Conservation (phyloP, 208 protist species). For the Naegleria fowleri region DNA sequence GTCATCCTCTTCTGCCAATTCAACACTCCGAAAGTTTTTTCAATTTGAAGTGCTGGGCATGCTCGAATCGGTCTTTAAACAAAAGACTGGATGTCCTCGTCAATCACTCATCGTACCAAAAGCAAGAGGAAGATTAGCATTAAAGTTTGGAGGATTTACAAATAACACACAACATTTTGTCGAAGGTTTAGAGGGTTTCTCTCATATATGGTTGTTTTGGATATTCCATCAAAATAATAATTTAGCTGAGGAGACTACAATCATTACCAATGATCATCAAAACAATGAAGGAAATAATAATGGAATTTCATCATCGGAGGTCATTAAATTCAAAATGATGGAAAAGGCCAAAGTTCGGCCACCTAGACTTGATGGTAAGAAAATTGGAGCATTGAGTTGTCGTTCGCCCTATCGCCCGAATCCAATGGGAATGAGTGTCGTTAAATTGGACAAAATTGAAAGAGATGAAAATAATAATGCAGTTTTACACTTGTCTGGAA, state of each 20-base stretch:
- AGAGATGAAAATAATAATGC: background rate
- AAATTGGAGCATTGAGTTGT: slow-evolving; percentile 51
- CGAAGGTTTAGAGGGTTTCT: slow-evolving; percentile 46
- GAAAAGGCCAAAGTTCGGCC: slow-evolving; percentile 40
- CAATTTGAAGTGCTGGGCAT: slow-evolving; percentile 41
- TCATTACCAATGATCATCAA: slow-evolving; percentile 7
- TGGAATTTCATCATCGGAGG: background rate
- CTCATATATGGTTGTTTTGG: slow-evolving; percentile 58
- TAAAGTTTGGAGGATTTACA: background rate
- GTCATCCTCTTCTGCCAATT: slow-evolving; percentile 20
- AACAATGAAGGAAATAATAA: background rate
- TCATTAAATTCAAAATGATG: background rate
- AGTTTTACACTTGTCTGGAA: slow-evolving; percentile 43
- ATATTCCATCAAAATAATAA: slow-evolving; percentile 56
- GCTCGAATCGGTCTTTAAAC: slow-evolving; percentile 39
- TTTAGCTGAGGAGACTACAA: slow-evolving; percentile 28
- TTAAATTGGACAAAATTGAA: slow-evolving; percentile 42
- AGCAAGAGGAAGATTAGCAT: slow-evolving; percentile 36
- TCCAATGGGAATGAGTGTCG: slow-evolving; percentile 49
- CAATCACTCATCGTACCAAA: slow-evolving; percentile 40
- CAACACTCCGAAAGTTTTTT: slow-evolving; percentile 25
- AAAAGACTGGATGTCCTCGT: slow-evolving; percentile 44
- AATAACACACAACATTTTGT: slow-evolving; percentile 35
- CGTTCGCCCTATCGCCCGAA: slow-evolving; percentile 52
- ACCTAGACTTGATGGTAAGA: slow-evolving; percentile 42